Evolutionary conservation across 805 yeast species (phyloP), one percentile per base, ranked within the genome.

Genomic region (Yarrowia keelungensis): DNA sequence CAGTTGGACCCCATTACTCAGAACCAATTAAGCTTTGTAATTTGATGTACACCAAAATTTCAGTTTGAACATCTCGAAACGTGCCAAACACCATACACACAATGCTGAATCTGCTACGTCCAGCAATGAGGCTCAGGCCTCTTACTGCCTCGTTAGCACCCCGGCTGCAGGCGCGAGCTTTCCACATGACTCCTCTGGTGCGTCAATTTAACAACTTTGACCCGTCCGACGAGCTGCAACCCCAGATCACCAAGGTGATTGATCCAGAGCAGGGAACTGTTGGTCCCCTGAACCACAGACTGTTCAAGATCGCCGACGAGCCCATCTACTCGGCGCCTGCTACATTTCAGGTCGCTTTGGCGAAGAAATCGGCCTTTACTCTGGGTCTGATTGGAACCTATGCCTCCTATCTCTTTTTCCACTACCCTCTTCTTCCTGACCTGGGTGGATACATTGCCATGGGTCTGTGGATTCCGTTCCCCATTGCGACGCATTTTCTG

Each of bases 121-220:
- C 65, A n/a, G 50, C 50, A 12, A 16, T 59, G 42, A 32, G 65
- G 41, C 51, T 59, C n/a, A 26, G 65, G 36, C 65, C 65, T 8
- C 8, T 16, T 7, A 4, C 38, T 3, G 46, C 36, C 8, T 2
- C 32, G 10, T 39, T 45, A n/a, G 14, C 16, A 7, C 14, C 36
- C 19, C 32, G 10, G 5, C 43, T 36, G 5, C 0, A 32, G 12
- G 5, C 64, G 26, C 51, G 65, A 11, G 19, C 35, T 11, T 14
- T 59, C 3, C 65, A 59, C 65, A 8, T 19, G 19, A 59, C 65
- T 2, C 5, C 14, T 19, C 3, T 35, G 3, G 16, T 43, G 5
- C 65, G 65, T 12, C 67, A 62, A 8, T 62, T 62, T 56, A 62
- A 62, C 67, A 62, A 62, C 56, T 62, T 62, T 49, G 67, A 62